A percentile compares a stretch with the other conserved stretches of the same genome.
phyloP scores from a whole-genome alignment of 495 filamentous ascomycete genomes.

The Aeminium ludgeri region DNA sequence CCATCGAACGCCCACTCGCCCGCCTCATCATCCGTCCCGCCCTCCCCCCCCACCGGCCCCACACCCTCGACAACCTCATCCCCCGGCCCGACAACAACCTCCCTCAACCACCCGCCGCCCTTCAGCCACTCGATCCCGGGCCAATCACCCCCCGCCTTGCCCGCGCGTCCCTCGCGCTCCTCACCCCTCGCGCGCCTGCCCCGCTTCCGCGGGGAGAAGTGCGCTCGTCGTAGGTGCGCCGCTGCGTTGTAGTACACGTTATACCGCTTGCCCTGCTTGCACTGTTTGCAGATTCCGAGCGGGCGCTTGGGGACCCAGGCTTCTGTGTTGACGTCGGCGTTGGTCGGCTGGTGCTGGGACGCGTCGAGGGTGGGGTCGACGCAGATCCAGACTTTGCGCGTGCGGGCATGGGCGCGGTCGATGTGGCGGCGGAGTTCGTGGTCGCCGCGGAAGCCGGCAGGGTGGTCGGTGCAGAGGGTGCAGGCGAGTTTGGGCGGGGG shows the following conservation, averaged over 20 bases:
- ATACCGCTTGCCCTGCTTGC: slow-evolving; percentile 60
- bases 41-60: neutral
- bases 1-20: neutral
- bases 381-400: slow-evolving; percentile 68
- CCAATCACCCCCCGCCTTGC: slow-evolving; percentile 68
- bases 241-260: slow-evolving; percentile 92
- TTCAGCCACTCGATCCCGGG: slow-evolving; percentile 69
- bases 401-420: slow-evolving; percentile 57
- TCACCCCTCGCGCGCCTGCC: slow-evolving; percentile 38
- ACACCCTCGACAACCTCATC: neutral
- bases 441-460: slow-evolving; percentile 79
- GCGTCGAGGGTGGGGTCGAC: slow-evolving; percentile 33
- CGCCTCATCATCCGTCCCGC: neutral
- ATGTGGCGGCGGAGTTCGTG: slow-evolving; percentile 83
- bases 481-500: slow-evolving; percentile 64
- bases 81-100: slow-evolving; percentile 34
- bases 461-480: slow-evolving; percentile 53
- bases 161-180: slow-evolving; percentile 46
- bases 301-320: slow-evolving; percentile 29
- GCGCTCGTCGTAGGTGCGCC: slow-evolving; percentile 74
- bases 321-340: slow-evolving; percentile 11
- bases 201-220: slow-evolving; percentile 58
- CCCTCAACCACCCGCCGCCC: slow-evolving; percentile 51
- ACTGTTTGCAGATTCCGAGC: slow-evolving; percentile 77
- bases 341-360: slow-evolving; percentile 34